Base-by-base conservation (phyloP, 805 yeast species). In the Huiozyma naganishii region DNA sequence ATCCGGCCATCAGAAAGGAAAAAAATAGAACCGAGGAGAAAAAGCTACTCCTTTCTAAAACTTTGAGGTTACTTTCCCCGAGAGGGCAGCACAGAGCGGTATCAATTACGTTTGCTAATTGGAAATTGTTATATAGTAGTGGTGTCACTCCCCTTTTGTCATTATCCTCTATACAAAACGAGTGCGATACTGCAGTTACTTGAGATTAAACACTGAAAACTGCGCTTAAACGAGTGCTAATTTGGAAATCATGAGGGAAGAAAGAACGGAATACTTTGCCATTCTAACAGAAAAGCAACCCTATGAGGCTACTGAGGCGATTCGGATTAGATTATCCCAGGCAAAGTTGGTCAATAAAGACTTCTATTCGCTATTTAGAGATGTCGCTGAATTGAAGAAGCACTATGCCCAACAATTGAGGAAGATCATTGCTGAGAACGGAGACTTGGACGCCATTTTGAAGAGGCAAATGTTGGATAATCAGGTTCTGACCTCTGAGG, bases 321-420 rank as follows among this genome's bases (percentile, higher is more conserved):
- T 82, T 29, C 66, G 77, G 41, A 70, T 79, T 42, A 72, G 88
- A 48, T 66, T 76, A 35, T 64, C 71, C 32, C 76, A 73, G 51
- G 76, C 79, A 39, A 72, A 73, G 52, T 54, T 69, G 38, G 64
- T 79, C 41, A 81, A 81, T 53, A 74, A 73, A 45, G 79, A 76
- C 41, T 69, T 84, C 48, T 77, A 83, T 34, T 70, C 68, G 36
- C 74, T 85, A 71, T 68, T 83, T 44, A 71, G 74, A 35, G 77
- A 73, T 27, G 67, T 78, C 44, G 68, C 75, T 36, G 65, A 72
- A 30, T 60, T 76, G 30, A 71, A 70, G 52, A 68, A 68, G 41
- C 58, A 53, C 37, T 77, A 78, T 52, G 70, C 73, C 9, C 66
- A 66, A 32, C 75, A 73, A 50, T 64, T 78, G 49, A 70, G 70